A percentile compares a stretch with the other conserved stretches of the same genome.
phyloP scores from a whole-genome alignment of 2,329 filamentous ascomycete genomes.

The Trichoderma polysporum region DNA sequence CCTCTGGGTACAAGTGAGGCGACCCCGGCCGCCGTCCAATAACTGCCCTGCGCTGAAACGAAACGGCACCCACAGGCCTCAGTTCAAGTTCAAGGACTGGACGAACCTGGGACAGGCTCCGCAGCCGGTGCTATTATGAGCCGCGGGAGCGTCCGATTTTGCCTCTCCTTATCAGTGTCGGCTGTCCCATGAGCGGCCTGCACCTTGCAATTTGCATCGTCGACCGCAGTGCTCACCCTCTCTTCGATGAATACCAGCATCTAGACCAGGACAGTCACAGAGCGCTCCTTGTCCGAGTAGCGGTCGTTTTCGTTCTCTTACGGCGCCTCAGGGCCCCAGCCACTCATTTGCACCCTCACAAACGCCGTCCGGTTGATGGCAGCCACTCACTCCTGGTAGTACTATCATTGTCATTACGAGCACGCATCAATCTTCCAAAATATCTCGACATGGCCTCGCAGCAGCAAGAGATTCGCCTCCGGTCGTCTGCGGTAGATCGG shows the following conservation, averaged over 20 bases:
- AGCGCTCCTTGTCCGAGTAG: constrained; percentile 46
- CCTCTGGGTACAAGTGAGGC: constrained; percentile 10
- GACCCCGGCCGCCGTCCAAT: constrained; percentile 22
- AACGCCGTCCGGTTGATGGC: constrained; percentile 36
- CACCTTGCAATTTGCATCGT: constrained; percentile 48
- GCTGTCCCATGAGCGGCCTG: constrained; percentile 47
- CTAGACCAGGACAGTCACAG: constrained; percentile 41
- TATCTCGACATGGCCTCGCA: constrained; percentile 37
- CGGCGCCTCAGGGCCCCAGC: constrained; percentile 39
- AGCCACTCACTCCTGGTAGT: constrained; percentile 30
- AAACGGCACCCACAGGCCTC: constrained; percentile 15
- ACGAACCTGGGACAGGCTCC: constrained; percentile 9
- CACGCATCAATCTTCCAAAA: constrained; percentile 29
- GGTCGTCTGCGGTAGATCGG: constrained; percentile 41
- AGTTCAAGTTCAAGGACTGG: constrained; percentile 19
- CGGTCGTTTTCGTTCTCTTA: constrained; percentile 40
- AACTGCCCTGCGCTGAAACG: constrained; percentile 18
- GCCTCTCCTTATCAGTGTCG: constrained; percentile 25
- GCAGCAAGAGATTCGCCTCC: constrained; percentile 38
- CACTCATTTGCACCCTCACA: constrained; percentile 40
- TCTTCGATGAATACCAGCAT: constrained; percentile 46
- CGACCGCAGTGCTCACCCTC: constrained; percentile 46
- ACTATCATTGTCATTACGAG: constrained; percentile 1
- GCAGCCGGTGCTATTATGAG: constrained; percentile 23
- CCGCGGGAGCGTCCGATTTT: constrained; percentile 23